These are phyloP conservation scores for Carex kokanica DNA, from an alignment of 176 grass and related monocot genomes.

Conservation along the genomic window DNA sequence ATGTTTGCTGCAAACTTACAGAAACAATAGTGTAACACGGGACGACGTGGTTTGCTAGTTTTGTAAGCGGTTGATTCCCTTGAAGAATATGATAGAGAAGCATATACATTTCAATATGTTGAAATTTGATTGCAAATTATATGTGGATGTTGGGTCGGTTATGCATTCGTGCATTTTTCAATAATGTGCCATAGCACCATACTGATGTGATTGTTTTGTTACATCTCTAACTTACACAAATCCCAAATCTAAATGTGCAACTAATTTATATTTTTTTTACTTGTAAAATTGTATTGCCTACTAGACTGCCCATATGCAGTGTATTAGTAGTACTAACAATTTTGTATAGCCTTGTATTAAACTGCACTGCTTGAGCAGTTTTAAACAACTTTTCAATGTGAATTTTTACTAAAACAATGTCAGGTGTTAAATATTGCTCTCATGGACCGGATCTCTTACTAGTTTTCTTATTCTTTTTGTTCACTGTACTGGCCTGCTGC, in stretches of 20 bases:
- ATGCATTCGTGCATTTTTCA: neutral
- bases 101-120: neutral
- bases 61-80: neutral
- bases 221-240: neutral
- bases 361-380: too few species aligned
- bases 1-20: conserved; percentile 12
- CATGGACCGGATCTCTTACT: too few species aligned
- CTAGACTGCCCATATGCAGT: too few species aligned
- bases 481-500: too few species aligned
- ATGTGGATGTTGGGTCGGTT: neutral
- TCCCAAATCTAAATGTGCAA: neutral
- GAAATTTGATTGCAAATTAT: neutral
- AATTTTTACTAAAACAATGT: too few species aligned
- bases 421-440: too few species aligned
- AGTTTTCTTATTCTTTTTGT: too few species aligned
- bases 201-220: neutral
- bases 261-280: neutral
- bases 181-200: neutral
- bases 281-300: neutral
- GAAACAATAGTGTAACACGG: neutral
- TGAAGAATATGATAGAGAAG: conserved; percentile 1
- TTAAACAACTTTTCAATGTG: too few species aligned
- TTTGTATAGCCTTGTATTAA: too few species aligned
- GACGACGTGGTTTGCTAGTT: neutral
- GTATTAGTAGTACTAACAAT: too few species aligned